Evolutionary conservation across 1,284 basidiomycete species (phyloP), one percentile per base, ranked within the genome.

Genomic region (Cryptococcus sp.): DNA sequence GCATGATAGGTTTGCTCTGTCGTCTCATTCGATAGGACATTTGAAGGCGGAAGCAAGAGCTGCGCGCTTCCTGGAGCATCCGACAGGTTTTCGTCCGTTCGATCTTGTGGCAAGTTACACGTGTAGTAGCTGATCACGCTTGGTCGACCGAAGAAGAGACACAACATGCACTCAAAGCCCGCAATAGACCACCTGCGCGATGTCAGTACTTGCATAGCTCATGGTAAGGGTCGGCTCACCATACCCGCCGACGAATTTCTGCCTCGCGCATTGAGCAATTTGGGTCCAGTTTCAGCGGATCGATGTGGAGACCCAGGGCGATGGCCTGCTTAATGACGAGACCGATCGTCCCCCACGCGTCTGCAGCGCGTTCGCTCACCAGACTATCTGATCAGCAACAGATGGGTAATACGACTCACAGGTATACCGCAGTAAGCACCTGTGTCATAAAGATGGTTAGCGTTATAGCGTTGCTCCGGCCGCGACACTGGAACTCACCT

Each of bases 281-380:
- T 0, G 75, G 67, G 57, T 77, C 76, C 27, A 75, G 66, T 40
- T 66, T 68, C 1, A 69, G 42, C 0, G 78, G 78, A 57, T 79
- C 78, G 52, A 75, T 73, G 54, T 79, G 78, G 27, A 79, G 64
- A 10, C 78, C 78, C 56, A 79, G 68, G 22, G 75, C 73, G 13
- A 77, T 71, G 19, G 70, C 72, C 59, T 79, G 76, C 25, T 77
- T 68, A 11, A 78, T 69, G 31, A 78, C 59, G 0, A 67, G 70
- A 5, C 75, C 78, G 1, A 70, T 69, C 15, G 72, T 67, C 5
- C 69, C 65, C 78, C 78, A 79, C 15, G 71, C 69, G 54, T 79
- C 78, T 25, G 75, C 67, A 1, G 74, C 76, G 27, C 78, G 65
- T 55, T 79, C 78, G 39, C 70, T 73, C 60, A 75, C 74, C 27